Evolutionary conservation across 257 asterid species (phyloP).

Genomic region (Thymus mandschuricus): DNA sequence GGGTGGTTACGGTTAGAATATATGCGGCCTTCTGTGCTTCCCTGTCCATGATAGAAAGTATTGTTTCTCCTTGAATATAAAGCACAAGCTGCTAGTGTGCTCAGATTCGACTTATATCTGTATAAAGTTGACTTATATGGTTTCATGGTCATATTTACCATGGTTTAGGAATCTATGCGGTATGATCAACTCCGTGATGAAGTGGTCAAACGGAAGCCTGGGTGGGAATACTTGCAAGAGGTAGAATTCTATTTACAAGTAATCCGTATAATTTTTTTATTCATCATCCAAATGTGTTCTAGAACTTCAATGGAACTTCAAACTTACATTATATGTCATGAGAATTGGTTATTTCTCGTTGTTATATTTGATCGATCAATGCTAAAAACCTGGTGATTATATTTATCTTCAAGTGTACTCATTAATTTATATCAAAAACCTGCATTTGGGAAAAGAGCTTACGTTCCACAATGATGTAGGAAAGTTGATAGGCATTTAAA

Average conservation of each 20-base stretch:
- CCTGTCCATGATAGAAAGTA: slow-evolving; percentile 6
- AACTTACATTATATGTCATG: background rate
- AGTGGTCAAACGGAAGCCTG: slow-evolving; percentile 84
- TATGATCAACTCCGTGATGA: slow-evolving; percentile 92
- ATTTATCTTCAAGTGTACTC: background rate
- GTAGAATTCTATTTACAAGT: slow-evolving; percentile 41
- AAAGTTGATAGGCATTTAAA: background rate
- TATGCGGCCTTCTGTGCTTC: slow-evolving; percentile 14
- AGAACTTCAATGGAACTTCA: slow-evolving; percentile 6
- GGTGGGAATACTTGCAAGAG: slow-evolving; percentile 98
- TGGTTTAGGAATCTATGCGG: slow-evolving; percentile 76
- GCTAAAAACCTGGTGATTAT: slow-evolving; percentile 14
- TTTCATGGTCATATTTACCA: slow-evolving; percentile 26
- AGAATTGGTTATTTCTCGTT: background rate
- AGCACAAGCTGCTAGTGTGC: background rate
- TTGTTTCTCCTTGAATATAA: slow-evolving; percentile 9
- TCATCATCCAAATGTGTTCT: background rate
- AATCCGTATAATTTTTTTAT: background rate
- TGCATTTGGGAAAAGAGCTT: background rate
- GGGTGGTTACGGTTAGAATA: slow-evolving; percentile 13
- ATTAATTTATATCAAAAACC: slow-evolving; percentile 2
- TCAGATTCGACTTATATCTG: background rate
- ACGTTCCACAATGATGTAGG: slow-evolving; percentile 10
- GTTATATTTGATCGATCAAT: background rate
- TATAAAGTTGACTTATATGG: slow-evolving; percentile 14